Percentiles rank a stretch among this genome's conserved stretches.
These are phyloP conservation scores for Spathaspora hagerdaliae DNA, from an alignment of 805 yeast genomes.

Conservation along the genomic window DNA sequence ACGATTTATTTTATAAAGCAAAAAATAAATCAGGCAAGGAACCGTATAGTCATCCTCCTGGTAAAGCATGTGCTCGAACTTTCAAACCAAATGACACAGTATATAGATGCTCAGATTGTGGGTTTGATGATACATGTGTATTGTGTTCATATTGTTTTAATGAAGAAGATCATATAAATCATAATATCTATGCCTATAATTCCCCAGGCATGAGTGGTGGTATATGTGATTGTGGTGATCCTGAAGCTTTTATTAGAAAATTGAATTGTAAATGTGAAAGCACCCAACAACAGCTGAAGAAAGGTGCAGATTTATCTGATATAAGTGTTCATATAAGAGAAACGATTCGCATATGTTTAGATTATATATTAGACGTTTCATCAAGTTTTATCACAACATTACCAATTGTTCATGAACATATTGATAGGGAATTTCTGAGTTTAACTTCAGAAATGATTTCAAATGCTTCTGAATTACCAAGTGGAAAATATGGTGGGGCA, in stretches of 20 bases:
- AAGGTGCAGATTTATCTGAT: conserved; percentile 8
- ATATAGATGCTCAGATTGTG: conserved; percentile 73
- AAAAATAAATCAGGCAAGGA: background rate
- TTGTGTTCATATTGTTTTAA: conserved; percentile 72
- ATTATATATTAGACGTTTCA: conserved; percentile 42
- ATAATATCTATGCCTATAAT: conserved; percentile 53
- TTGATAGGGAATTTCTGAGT: conserved; percentile 18
- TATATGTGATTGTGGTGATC: conserved; percentile 73
- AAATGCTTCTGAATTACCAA: conserved; percentile 28
- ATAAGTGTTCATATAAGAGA: conserved; percentile 16
- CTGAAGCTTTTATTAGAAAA: conserved; percentile 53
- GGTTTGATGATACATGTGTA: conserved; percentile 75
- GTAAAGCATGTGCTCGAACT: conserved; percentile 66
- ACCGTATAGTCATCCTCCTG: conserved; percentile 42
- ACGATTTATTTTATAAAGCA: conserved; percentile 11
- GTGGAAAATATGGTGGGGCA: conserved; percentile 25
- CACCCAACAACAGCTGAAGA: conserved; percentile 6
- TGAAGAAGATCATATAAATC: conserved; percentile 62
- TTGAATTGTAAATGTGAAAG: conserved; percentile 48
- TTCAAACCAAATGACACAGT: conserved; percentile 62
- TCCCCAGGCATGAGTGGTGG: conserved; percentile 49
- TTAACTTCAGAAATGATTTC: conserved; percentile 25
- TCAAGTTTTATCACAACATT: conserved; percentile 35
- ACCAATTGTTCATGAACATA: conserved; percentile 32
- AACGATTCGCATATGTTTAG: conserved; percentile 33